A percentile compares a stretch with the other conserved stretches of the same genome.
Conservation (phyloP, 139 green algal species). For the Chara braunii region DNA sequence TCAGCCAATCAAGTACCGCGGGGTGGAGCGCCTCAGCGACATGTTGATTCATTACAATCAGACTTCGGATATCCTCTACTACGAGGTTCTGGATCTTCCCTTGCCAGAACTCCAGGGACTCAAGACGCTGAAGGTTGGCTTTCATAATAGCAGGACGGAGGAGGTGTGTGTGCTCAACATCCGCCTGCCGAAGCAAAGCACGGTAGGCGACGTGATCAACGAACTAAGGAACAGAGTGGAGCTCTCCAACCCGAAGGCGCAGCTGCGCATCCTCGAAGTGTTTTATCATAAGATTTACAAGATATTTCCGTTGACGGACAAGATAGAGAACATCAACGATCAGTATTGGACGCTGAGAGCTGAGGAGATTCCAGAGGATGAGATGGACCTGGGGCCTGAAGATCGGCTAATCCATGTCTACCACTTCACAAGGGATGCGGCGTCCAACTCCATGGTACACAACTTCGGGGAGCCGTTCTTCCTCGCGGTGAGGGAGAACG, state of each 20-base stretch:
- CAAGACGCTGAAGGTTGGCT: slow-evolving; percentile 56
- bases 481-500: slow-evolving; percentile 54
- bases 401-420: slow-evolving; percentile 56
- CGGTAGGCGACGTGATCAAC: slow-evolving; percentile 61
- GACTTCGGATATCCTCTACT: slow-evolving; percentile 72
- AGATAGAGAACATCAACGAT: slow-evolving; percentile 62
- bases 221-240: slow-evolving; percentile 36
- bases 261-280: slow-evolving; percentile 79
- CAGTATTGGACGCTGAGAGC: slow-evolving; percentile 66
- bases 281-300: slow-evolving; percentile 71
- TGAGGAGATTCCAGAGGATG: slow-evolving; percentile 58
- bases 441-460: slow-evolving; percentile 32
- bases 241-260: slow-evolving; percentile 33
- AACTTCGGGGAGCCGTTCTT: slow-evolving; percentile 87
- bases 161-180: slow-evolving; percentile 56
- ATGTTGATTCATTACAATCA: slow-evolving; percentile 58
- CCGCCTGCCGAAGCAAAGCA: slow-evolving; percentile 57
- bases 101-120: slow-evolving; percentile 73
- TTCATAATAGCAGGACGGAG: slow-evolving; percentile 69
- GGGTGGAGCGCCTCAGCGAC: slow-evolving; percentile 48
- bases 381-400: slow-evolving; percentile 44
- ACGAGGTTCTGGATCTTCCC: slow-evolving; percentile 89
- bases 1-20: slow-evolving; percentile 53
- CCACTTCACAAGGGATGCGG: slow-evolving; percentile 50
- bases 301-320: slow-evolving; percentile 47